phyloP scores from a whole-genome alignment of 139 green algal genomes.

The Chlamydomonas schloesseri region DNA sequence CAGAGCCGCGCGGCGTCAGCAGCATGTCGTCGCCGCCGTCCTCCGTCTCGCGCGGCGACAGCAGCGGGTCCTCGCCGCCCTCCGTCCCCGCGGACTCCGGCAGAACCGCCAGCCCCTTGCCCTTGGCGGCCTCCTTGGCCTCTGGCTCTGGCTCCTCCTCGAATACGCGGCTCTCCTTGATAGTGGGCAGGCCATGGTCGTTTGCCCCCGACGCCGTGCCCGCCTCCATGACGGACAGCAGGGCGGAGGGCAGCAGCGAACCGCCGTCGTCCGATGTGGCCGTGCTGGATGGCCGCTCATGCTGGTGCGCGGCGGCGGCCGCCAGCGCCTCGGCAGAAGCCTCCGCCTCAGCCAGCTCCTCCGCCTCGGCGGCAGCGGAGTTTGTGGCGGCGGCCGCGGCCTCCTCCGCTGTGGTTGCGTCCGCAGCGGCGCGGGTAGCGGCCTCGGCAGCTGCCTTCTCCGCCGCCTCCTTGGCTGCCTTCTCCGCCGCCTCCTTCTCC shows the following conservation, averaged over 20 bases:
- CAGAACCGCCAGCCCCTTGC: neutral
- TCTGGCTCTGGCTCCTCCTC: neutral
- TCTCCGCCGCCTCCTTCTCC: neutral
- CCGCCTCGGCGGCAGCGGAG: neutral
- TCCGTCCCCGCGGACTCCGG: neutral
- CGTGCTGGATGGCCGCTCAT: no score
- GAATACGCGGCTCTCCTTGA: slow-evolving; percentile 6
- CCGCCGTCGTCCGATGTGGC: no score
- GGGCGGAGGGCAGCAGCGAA: neutral
- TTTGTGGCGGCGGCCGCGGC: neutral
- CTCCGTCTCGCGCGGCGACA: neutral
- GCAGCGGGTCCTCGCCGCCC: neutral
- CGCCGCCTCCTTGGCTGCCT: neutral
- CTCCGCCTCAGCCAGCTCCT: neutral
- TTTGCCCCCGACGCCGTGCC: neutral
- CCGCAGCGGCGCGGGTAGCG: neutral
- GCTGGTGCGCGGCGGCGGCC: neutral
- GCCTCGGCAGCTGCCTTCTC: neutral
- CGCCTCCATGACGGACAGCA: slow-evolving; percentile 5
- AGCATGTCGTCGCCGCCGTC: neutral
- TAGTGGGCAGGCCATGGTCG: neutral
- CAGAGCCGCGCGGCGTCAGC: neutral
- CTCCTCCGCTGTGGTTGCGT: neutral
- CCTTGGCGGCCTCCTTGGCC: neutral
- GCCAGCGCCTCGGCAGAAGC: neutral